Evolutionary conservation across 106 monocot genomes (phyloP), one percentile per base, ranked within the genome.

Genomic region (Dioscorea alata): DNA sequence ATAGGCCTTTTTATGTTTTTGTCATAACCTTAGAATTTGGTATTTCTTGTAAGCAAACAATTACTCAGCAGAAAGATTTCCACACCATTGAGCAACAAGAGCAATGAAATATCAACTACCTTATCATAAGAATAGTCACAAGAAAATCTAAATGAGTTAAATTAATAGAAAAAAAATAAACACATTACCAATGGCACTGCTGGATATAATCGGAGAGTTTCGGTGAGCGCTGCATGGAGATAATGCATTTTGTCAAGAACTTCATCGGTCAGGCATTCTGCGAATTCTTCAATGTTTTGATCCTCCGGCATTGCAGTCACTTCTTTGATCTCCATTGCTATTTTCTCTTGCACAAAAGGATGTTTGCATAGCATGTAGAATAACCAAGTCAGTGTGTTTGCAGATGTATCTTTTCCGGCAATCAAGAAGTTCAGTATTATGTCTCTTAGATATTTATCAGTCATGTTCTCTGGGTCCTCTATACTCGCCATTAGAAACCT

Each of bases 141-240:
- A n/a, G 12, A 8, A 13, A 17, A 13, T 51, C 12, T 51, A 51
- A 51, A 51, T 1, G 4, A 4, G 51, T 51, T 51, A 28, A 28
- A 3, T 28, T 28, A 28, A 28, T 28, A 28, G 28, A 28, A 35
- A 14, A 34, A 64, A 35, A 17, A 42, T 42, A 0, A 42, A 10
- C 42, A 42, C 13, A 24, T 33, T 78, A 84, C 84, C 75, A 79
- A 4, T 50, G 84, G 84, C 65, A 79, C 76, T 42, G 79, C 75
- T 31, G 86, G 86, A 68, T 76, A 86, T 9, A 86, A 73, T 16
- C 86, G 64, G 2, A 86, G 82, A 34, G 86, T 86, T 64, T 86
- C 86, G 0, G 86, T 66, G 4, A 86, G 63, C 0, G 82, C 67
- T 6, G 86, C 86, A 71, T 82, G 86, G 32, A 86, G 76, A 54